Base-by-base conservation (phyloP, 2,329 filamentous ascomycete genomes). In the Xylariaceae sp. region DNA sequence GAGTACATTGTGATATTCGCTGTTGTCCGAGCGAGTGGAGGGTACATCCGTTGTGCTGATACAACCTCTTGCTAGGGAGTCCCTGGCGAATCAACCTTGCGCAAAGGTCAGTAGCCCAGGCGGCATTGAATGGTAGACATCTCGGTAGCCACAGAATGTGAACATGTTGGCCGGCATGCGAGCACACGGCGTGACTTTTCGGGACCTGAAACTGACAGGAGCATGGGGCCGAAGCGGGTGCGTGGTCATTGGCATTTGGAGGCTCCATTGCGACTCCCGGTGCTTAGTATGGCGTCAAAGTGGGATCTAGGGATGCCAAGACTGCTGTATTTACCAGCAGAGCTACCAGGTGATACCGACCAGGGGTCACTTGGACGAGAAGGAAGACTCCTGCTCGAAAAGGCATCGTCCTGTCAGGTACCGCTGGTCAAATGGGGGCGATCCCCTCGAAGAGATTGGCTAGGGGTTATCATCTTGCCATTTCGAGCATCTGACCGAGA, bases 381-480 rank as follows among this genome's bases (percentile, higher is more conserved):
- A 47, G 49, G 35, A 45, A 55, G 51, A 47, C 60, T 63, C 61
- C 62, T 65, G 48, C 62, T 58, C 15, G 44, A 65, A 58, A 57
- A 27, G 62, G 61, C 58, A 65, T 58, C 57, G 57, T 33, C 11
- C 22, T 27, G 22, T 27, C 22, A 27, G 22, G 22, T 27, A 27
- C 22, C 22, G 22, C n/a, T 27, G 22, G 22, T 27, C 22, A 27
- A 27, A 27, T 27, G 22, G 22, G 22, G 22, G 22, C 22, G 22
- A 27, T 27, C 22, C 22, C 22, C 22, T 27, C 22, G 22, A 7
- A 27, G 22, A 53, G 59, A 61, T 62, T 62, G 60, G 62, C 48
- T 49, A 44, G 22, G 22, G 22, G 22, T 27, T 27, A 27, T 27
- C 22, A 27, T 27, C 22, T 27, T 27, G 4, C 22, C 4, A 5